Evolutionary conservation across 495 filamentous ascomycete genomes (phyloP).

Genomic region (Xylaria curta): DNA sequence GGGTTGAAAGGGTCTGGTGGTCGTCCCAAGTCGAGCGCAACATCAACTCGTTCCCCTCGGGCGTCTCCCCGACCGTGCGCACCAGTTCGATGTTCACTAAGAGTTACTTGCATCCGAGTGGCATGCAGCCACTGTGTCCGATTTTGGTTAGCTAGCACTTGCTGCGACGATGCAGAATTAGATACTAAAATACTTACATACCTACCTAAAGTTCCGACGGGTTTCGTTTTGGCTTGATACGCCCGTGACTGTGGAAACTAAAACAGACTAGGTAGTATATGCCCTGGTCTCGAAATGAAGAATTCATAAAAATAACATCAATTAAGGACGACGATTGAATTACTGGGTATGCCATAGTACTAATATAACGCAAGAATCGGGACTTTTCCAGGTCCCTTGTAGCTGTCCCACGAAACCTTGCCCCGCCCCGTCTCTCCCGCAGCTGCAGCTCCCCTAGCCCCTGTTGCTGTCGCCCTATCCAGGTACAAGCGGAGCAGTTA

Average conservation of each 20-base stretch:
- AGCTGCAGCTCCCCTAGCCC: constrained; percentile 16
- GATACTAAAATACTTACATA: not conserved
- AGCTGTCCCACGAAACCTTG: constrained; percentile 2
- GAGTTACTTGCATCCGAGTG: not conserved
- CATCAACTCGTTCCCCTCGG: not conserved
- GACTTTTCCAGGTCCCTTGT: constrained; percentile 8
- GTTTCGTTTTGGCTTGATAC: constrained; percentile 14
- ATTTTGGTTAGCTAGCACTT: not conserved
- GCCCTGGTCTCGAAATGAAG: not conserved
- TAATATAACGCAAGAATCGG: not conserved
- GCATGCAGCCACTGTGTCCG: not conserved
- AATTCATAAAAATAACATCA: not conserved
- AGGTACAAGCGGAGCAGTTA: not conserved
- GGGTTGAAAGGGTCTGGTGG: not conserved
- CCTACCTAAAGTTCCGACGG: not conserved
- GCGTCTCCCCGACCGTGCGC: not conserved
- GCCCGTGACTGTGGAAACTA: not conserved
- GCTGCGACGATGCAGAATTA: not conserved
- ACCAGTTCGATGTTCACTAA: not conserved
- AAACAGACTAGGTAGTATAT: not conserved
- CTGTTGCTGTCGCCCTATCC: constrained; percentile 11
- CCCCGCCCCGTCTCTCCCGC: constrained; percentile 11
- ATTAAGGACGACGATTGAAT: not conserved
- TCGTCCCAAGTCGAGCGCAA: constrained; percentile 14
- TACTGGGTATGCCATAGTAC: not conserved